Evolutionary conservation across 345 rosid species (phyloP), one percentile per base, ranked within the genome.

Genomic region (Acer negundo): DNA sequence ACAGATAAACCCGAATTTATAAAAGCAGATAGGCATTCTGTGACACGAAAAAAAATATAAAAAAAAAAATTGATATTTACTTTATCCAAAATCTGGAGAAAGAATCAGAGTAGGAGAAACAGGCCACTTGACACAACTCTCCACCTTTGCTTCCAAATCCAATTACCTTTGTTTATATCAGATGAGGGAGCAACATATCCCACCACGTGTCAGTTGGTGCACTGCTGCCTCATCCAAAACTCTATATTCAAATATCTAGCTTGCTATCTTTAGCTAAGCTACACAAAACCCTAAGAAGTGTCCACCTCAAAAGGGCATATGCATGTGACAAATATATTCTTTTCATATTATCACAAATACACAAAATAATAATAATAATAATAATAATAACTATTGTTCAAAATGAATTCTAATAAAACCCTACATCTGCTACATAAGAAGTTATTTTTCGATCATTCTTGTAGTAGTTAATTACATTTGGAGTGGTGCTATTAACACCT

Each of bases 141-240:
- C 67, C 40, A 73, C 82, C 85, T 68, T 69, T 76, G 83, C 78
- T 77, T 83, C 72, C 78, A 76, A 51, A 76, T 79, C 78, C 80
- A 62, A 68, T 53, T 22, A 17, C 49, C 70, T 3, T 12, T 15
- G 16, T 58, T 16, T 2, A 12, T 38, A 58, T 66, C 28, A 6
- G 24, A 40, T 13, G 17, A 5, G 4, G 62, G 3, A 74, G 58
- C 16, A 61, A 24, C 10, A 22, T n/a, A 22, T 73, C 53, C 40
- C 47, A 23, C 75, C 82, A 82, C 85, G 82, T 82, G 80, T 76
- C 80, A 19, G 10, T 19, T 62, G 31, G 3, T 58, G 53, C 19
- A 70, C 44, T 24, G 62, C 10, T 42, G 46, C 70, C 80, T 62
- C 26, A 76, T 79, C 85, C 64, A 44, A 22, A 23, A 6, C 44